These are phyloP conservation scores for Diutina pseudorugosa DNA, from an alignment of 1,139 yeast genomes.

Conservation along the genomic window DNA sequence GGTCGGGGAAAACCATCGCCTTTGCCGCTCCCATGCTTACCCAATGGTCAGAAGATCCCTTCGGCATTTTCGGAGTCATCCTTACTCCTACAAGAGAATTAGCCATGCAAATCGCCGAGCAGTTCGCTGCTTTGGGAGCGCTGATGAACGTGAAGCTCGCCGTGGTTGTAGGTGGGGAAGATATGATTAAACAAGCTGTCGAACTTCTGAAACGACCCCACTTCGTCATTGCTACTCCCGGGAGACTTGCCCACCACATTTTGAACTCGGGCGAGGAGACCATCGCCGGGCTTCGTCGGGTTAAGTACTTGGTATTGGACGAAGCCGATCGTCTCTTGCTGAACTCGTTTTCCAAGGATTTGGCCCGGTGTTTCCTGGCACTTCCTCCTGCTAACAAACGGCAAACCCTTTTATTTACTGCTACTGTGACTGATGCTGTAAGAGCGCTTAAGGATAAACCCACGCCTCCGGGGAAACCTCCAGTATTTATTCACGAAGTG, in stretches of 20 bases:
- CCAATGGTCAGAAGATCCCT: constrained; percentile 90
- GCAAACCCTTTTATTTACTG: constrained; percentile 87
- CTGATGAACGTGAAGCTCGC: constrained; percentile 71
- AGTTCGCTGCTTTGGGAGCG: constrained; percentile 86
- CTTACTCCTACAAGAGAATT: constrained; percentile 93
- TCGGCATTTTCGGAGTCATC: constrained; percentile 80
- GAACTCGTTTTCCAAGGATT: constrained; percentile 71
- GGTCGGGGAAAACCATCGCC: constrained; percentile 96
- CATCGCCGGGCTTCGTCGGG: constrained; percentile 61
- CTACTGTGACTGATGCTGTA: constrained; percentile 91
- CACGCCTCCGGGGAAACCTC: constrained; percentile 44
- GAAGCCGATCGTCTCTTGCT: constrained; percentile 92
- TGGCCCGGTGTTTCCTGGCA: constrained; percentile 56
- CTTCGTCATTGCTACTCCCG: constrained; percentile 95
- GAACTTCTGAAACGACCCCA: constrained; percentile 79
- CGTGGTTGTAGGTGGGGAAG: constrained; percentile 91
- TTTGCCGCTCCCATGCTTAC: constrained; percentile 95
- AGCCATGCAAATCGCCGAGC: constrained; percentile 95
- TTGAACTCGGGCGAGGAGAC: constrained; percentile 85
- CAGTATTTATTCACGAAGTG: constrained; percentile 74
- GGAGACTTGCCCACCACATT: constrained; percentile 89
- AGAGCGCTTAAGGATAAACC: constrained; percentile 66
- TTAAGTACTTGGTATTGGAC: constrained; percentile 76
- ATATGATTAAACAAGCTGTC: constrained; percentile 76
- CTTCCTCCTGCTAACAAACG: constrained; percentile 63